Conservation (phyloP, 306 rosid species). For the barrel medic (Medicago truncatula) region MtrunA17r5.0-ANR NC_053042.1:37326501-37327000, state of each 20-base stretch:
- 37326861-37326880: background rate
- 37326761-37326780: conserved; percentile 27
- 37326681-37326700: conserved; percentile 61
- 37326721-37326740: conserved; percentile 49
- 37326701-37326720: conserved; percentile 41
- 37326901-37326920: conserved; percentile 35
- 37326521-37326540: conserved; percentile 39
- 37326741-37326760: conserved; percentile 54
- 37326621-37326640: conserved; percentile 24
- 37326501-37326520: conserved; percentile 26
- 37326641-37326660: conserved; percentile 70
- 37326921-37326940: conserved; percentile 61
- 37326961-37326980: conserved; percentile 83
- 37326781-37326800: conserved; percentile 13
- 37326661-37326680: conserved; percentile 46
- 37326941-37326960: conserved; percentile 52
- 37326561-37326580: conserved; percentile 43
- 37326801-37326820: conserved; percentile 51
- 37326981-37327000: conserved; percentile 92
- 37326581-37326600: background rate
- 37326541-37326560: conserved; percentile 46
- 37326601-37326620: conserved; percentile 23
- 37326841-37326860: background rate
- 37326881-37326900: background rate
- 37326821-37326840: conserved; percentile 12